These are phyloP conservation scores for Zygosaccharomyces lentus DNA, from an alignment of 805 yeast genomes.

Conservation along the genomic window DNA sequence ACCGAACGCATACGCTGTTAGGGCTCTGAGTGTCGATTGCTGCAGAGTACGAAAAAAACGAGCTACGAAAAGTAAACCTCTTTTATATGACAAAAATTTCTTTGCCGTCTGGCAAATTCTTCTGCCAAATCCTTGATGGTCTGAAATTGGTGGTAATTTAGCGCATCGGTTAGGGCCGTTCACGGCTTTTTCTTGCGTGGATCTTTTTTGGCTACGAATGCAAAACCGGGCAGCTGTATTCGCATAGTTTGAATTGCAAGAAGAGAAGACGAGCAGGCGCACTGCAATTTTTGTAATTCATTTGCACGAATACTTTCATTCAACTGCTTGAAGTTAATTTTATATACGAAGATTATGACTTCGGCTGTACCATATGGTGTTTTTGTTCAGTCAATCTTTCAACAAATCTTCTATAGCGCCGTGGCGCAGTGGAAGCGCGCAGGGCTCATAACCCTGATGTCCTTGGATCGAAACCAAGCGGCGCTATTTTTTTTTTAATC, in stretches of 20 bases:
- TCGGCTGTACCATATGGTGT: not conserved
- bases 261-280: too few relatives aligned
- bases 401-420: conserved; percentile 51
- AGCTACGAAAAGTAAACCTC: not conserved
- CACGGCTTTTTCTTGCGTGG: not conserved
- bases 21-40: not conserved
- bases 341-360: too few relatives aligned
- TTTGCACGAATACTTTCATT: too few relatives aligned
- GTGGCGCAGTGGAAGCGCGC: conserved; percentile 99
- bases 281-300: too few relatives aligned
- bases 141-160: not conserved
- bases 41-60: not conserved
- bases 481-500: conserved; percentile 52
- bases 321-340: too few relatives aligned
- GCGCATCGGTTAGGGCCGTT: not conserved
- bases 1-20: not conserved
- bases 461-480: conserved; percentile 96
- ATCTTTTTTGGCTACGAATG: not conserved
- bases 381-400: not conserved
- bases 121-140: not conserved
- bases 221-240: not conserved
- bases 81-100: not conserved
- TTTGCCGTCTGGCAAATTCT: not conserved
- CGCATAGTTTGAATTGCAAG: not conserved
- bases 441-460: conserved; percentile 99